These are phyloP conservation scores for Pyricularia sp. DNA, from an alignment of 2,329 filamentous ascomycete genomes.

Conservation along the genomic window DNA sequence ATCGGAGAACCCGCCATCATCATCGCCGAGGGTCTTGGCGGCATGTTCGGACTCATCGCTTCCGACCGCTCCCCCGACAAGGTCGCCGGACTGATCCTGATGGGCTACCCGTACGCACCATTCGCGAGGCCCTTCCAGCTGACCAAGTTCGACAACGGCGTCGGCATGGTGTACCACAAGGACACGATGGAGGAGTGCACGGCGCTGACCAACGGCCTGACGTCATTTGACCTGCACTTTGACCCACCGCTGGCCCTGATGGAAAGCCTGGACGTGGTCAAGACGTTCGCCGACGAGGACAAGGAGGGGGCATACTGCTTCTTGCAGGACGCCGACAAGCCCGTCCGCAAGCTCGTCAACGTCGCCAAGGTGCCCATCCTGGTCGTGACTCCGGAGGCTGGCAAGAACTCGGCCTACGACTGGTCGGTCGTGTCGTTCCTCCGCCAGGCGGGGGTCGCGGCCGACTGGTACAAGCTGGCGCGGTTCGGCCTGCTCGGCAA, in stretches of 20 bases:
- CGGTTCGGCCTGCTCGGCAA: constrained; percentile 39
- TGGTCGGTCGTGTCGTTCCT: constrained; percentile 43
- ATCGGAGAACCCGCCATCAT: constrained; percentile 22
- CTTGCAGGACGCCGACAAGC: constrained; percentile 9
- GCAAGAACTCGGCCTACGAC: constrained; percentile 44
- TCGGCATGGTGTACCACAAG: not conserved
- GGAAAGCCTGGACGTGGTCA: constrained; percentile 9
- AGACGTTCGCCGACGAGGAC: constrained; percentile 3
- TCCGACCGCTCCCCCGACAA: constrained; percentile 37
- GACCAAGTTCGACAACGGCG: not conserved
- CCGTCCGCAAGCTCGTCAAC: constrained; percentile 32
- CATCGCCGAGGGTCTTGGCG: constrained; percentile 40
- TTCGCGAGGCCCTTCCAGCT: constrained; percentile 18
- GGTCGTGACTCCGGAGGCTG: constrained; percentile 41
- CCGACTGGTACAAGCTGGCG: constrained; percentile 33
- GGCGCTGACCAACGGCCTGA: constrained; percentile 9
- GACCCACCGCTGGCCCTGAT: constrained; percentile 22
- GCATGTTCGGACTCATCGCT: constrained; percentile 33
- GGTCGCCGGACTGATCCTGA: constrained; percentile 35
- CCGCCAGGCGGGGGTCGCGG: constrained; percentile 37
- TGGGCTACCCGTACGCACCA: constrained; percentile 46
- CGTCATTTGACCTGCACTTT: constrained; percentile 26
- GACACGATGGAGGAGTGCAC: not conserved
- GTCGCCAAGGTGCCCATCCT: constrained; percentile 36
- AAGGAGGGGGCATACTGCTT: constrained; percentile 7